phyloP scores from a whole-genome alignment of 2,329 filamentous ascomycete genomes.

The Xylariales sp. region DNA sequence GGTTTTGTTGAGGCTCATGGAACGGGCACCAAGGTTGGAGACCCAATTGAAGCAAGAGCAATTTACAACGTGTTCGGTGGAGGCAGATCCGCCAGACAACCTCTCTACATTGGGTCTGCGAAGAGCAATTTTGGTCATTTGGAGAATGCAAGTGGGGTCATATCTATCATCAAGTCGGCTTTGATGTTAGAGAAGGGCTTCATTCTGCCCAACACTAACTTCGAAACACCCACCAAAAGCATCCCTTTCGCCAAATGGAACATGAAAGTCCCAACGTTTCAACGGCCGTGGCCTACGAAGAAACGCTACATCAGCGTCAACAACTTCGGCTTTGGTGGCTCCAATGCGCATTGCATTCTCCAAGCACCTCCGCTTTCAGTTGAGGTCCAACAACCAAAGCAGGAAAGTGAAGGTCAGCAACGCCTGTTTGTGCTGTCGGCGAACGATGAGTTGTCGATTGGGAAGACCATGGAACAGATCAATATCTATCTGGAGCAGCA shows the following conservation, averaged over 20 bases:
- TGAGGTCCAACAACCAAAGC: conserved; percentile 13
- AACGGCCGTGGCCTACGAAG: conserved; percentile 16
- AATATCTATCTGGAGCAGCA: conserved; percentile 20
- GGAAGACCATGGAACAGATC: conserved; percentile 19
- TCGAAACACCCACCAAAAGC: conserved; percentile 29
- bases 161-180: conserved; percentile 34
- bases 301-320: conserved; percentile 25
- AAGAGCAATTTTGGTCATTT: conserved; percentile 17
- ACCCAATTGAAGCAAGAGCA: conserved; percentile 19
- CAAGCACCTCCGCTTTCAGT: conserved; percentile 15
- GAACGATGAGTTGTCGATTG: conserved; percentile 16
- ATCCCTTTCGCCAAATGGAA: conserved; percentile 20
- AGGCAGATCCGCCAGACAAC: neutral
- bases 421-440: conserved; percentile 14
- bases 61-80: conserved; percentile 10
- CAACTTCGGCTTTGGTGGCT: conserved; percentile 31
- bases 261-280: conserved; percentile 16
- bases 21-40: conserved; percentile 19
- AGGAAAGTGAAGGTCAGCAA: conserved; percentile 11
- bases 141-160: conserved; percentile 34
- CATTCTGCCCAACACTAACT: conserved; percentile 38
- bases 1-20: conserved; percentile 21
- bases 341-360: conserved; percentile 29
- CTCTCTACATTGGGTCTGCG: conserved; percentile 3
- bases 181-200: conserved; percentile 38